Percentiles rank a stretch among this genome's conserved stretches.
Conservation (phyloP, 352 stramenopile genomes). For the Pythium scleroteichum region DNA sequence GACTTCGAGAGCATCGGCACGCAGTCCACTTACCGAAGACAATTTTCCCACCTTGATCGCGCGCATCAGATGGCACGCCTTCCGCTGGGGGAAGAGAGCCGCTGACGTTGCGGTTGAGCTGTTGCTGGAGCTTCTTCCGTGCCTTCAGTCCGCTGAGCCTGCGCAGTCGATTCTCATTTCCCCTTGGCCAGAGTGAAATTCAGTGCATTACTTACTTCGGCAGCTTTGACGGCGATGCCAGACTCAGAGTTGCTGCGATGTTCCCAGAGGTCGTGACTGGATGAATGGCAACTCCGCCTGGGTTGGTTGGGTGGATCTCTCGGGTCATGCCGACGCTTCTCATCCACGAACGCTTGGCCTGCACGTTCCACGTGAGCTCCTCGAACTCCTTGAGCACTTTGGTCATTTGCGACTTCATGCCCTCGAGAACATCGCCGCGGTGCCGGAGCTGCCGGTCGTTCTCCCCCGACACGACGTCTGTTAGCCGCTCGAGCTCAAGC, state of each 20-base stretch:
- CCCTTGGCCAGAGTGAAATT: too few relatives aligned
- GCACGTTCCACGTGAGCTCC: slow-evolving; percentile 51
- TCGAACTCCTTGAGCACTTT: slow-evolving; percentile 73
- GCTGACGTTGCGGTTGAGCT: slow-evolving; percentile 35
- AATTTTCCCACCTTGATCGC: slow-evolving; percentile 61
- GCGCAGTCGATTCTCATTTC: slow-evolving; percentile 7
- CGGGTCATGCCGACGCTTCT: slow-evolving; percentile 52
- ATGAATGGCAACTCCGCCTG: slow-evolving; percentile 25
- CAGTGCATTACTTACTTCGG: slow-evolving; percentile 39
- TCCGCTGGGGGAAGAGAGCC: slow-evolving; percentile 28
- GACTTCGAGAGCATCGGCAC: background rate
- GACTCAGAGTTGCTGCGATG: slow-evolving; percentile 27
- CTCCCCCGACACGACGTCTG: slow-evolving; percentile 59
- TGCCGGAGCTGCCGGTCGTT: slow-evolving; percentile 59
- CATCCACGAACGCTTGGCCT: slow-evolving; percentile 70
- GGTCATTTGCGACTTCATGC: slow-evolving; percentile 69
- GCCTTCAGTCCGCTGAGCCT: slow-evolving; percentile 38
- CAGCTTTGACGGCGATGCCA: slow-evolving; percentile 35
- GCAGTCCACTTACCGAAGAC: slow-evolving; percentile 45
- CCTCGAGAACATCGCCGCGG: slow-evolving; percentile 50
- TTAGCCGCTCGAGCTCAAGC: slow-evolving; percentile 52
- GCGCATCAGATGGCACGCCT: slow-evolving; percentile 29
- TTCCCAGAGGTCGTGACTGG: slow-evolving; percentile 36
- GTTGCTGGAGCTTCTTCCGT: slow-evolving; percentile 49
- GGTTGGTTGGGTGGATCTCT: slow-evolving; percentile 32